Conservation (phyloP, 305 asterid genomes). For the Fraxinus xanthoxyloides region DNA sequence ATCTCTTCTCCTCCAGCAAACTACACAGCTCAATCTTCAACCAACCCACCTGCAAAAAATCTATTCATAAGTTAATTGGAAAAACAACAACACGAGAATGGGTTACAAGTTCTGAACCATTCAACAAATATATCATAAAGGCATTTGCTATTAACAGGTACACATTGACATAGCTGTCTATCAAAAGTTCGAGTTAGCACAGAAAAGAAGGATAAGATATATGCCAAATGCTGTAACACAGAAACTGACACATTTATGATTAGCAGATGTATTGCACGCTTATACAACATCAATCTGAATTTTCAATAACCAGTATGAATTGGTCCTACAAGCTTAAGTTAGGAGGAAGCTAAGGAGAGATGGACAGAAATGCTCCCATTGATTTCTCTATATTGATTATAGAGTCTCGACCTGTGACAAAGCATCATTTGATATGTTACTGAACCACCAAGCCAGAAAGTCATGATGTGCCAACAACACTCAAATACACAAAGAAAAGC, state of each 20-base stretch:
- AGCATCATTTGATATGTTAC: not conserved
- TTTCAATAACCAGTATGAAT: not conserved
- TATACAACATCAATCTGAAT: not conserved
- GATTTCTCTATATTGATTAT: not conserved
- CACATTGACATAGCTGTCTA: not conserved
- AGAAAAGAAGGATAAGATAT: not conserved
- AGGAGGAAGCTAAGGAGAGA: not conserved
- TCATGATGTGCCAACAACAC: not conserved
- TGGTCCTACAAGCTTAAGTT: not conserved
- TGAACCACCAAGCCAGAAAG: not conserved
- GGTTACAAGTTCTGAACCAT: not conserved
- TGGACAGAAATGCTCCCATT: not conserved
- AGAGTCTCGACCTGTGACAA: not conserved
- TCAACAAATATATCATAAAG: not conserved
- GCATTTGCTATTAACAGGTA: not conserved
- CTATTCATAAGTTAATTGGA: slow-evolving; percentile 28
- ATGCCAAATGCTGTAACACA: not conserved
- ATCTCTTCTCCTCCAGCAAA: slow-evolving; percentile 85
- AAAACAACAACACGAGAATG: slow-evolving; percentile 8
- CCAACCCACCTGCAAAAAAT: slow-evolving; percentile 75
- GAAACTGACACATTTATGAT: not conserved
- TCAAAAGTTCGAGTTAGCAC: not conserved
- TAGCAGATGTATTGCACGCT: not conserved
- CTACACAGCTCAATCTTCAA: slow-evolving; percentile 83
- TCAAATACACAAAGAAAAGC: not conserved